These are phyloP conservation scores for Ceratocystis harringtonii DNA, from an alignment of 2,329 filamentous ascomycete species.

Conservation along the genomic window DNA sequence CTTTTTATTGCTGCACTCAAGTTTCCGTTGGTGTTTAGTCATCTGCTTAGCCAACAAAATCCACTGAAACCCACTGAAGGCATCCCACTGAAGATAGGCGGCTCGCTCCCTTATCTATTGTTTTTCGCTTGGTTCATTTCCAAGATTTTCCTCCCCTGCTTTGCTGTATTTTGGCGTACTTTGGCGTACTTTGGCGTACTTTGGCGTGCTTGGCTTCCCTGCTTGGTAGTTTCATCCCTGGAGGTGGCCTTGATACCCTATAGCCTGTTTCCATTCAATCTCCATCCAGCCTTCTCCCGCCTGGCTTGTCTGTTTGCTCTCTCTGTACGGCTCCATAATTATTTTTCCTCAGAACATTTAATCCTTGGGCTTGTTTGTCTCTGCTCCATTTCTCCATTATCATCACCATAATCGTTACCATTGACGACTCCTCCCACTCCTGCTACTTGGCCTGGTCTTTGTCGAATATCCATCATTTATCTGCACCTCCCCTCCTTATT, in stretches of 20 bases:
- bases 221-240: neutral
- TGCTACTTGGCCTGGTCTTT: too few species aligned
- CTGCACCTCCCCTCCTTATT: neutral
- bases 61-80: neutral
- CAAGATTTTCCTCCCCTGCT: neutral
- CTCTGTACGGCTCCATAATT: neutral
- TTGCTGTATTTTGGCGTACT: neutral
- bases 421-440: neutral
- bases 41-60: neutral
- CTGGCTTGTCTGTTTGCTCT: neutral
- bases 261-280: neutral
- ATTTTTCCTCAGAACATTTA: neutral
- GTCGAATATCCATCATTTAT: neutral
- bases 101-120: neutral
- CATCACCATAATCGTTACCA: neutral
- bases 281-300: neutral
- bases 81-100: neutral
- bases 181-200: neutral
- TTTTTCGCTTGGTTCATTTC: too few species aligned
- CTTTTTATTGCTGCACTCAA: neutral
- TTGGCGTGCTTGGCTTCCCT: neutral
- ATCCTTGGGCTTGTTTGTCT: neutral
- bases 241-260: neutral
- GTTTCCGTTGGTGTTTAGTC: neutral
- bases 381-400: constrained; percentile 2